A percentile compares a stretch with the other conserved stretches of the same genome.
phyloP scores from a whole-genome alignment of 169 alveolate genomes.

The Plasmodium billcollinsi region DNA sequence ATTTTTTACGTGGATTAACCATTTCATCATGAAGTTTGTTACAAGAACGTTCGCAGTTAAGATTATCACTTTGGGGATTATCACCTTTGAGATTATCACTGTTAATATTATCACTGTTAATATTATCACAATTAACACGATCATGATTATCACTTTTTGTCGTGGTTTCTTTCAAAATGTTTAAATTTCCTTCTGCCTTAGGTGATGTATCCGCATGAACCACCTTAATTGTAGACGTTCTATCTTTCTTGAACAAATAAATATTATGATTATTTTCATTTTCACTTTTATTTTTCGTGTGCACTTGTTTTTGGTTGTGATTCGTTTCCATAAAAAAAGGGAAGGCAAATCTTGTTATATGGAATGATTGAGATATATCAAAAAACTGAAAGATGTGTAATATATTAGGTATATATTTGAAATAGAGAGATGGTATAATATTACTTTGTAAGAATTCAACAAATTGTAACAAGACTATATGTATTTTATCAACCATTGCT shows the following conservation, averaged over 20 bases:
- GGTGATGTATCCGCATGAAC: too few species aligned
- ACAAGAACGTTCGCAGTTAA: too few species aligned
- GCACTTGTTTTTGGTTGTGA: neutral
- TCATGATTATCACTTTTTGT: too few species aligned
- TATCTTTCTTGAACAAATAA: neutral
- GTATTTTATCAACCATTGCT: conserved; percentile 23
- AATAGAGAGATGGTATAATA: conserved; percentile 15
- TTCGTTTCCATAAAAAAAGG: conserved; percentile 22
- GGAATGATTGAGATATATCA: conserved; percentile 54
- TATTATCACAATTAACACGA: too few species aligned
- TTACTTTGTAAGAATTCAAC: conserved; percentile 43
- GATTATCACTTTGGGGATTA: too few species aligned
- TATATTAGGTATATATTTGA: conserved; percentile 26
- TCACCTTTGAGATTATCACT: too few species aligned
- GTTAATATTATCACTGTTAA: too few species aligned
- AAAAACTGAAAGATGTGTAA: conserved; percentile 27
- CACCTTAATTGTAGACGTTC: too few species aligned
- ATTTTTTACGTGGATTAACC: neutral
- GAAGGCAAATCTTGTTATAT: conserved; percentile 28
- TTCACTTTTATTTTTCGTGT: neutral
- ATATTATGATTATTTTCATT: neutral
- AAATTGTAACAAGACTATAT: conserved; percentile 43
- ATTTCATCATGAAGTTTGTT: neutral
- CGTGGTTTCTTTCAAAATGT: too few species aligned
- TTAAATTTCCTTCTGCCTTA: too few species aligned